Base-by-base conservation (phyloP, 2,329 filamentous ascomycete species). In the Sarocladium kiliense region DNA sequence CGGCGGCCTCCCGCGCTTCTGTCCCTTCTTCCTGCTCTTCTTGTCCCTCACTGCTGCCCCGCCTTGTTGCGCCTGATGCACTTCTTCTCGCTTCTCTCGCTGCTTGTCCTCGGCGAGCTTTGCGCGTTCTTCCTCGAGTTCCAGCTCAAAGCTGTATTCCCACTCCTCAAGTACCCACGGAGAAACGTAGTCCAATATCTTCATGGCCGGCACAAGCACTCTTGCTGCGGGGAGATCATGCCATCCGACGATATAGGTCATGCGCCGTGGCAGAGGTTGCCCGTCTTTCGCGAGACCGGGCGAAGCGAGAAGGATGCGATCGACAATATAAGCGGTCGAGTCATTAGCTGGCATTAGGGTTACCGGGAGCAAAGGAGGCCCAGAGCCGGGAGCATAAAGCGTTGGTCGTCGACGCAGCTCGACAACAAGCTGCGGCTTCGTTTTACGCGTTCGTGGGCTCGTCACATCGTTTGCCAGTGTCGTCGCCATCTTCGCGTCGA, bases 161-260 rank as follows among this genome's bases (percentile, higher is more conserved):
- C 77, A 87, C 0, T 81, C 73, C 63, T 87, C 84, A 2, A 84
- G 61, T 10, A 72, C 74, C 11, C 72, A 69, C 2, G 78, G 77
- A 0, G 82, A 84, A 7, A 86, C 81, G 58, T 84, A 86, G 30
- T 85, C 77, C 12, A 79, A 70, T 5, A 84, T 72, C 57, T 72
- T 55, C 70, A 74, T 70, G 61, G 76, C 62, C 60, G 71, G 74
- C 2, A 84, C 69, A 2, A 75, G 61, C 47, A 77, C 65, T 18
- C 74, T 71, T 37, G 77, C 79, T 0, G 74, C 72, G 0, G 79
- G 79, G 1, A 77, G 64, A 57, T 84, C 80, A 23, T 68, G 72
- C 75, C 80, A 84, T 6, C 77, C 76, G 4, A 86, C 71, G 2
- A 80, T 67, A 56, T 86, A 82, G 51, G 75, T 74, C 58, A 83